A percentile compares a stretch with the other conserved stretches of the same genome.
phyloP scores from a whole-genome alignment of 352 stramenopile species.

The Globisporangium radiosum region DNA sequence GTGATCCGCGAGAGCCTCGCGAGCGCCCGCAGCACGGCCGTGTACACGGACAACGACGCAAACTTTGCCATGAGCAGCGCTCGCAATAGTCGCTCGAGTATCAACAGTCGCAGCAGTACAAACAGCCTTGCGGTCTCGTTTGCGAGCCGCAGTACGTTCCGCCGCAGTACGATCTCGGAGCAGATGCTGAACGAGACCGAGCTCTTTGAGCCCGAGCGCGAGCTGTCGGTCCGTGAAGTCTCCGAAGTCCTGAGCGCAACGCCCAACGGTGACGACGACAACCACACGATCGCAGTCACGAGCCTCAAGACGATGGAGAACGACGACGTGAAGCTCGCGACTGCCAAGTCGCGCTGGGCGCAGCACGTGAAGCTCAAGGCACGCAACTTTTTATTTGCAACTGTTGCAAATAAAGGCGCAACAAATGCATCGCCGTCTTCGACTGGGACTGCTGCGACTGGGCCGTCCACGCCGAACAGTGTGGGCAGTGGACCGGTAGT shows the following conservation, averaged over 20 bases:
- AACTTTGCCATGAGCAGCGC: slow-evolving; percentile 22
- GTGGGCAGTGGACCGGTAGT: neutral
- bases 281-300: slow-evolving; percentile 68
- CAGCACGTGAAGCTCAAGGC: slow-evolving; percentile 85
- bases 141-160: slow-evolving; percentile 73
- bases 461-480: neutral
- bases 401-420: slow-evolving; percentile 27
- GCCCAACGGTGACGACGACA: slow-evolving; percentile 49
- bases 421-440: neutral
- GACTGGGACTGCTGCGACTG: neutral
- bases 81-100: slow-evolving; percentile 1
- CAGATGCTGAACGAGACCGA: slow-evolving; percentile 82
- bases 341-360: slow-evolving; percentile 76
- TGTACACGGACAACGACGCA: slow-evolving; percentile 64
- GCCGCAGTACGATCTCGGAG: slow-evolving; percentile 75
- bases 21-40: slow-evolving; percentile 60
- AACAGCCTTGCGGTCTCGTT: slow-evolving; percentile 57
- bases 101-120: slow-evolving; percentile 13
- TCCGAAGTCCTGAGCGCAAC: slow-evolving; percentile 64
- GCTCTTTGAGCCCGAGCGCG: slow-evolving; percentile 74
- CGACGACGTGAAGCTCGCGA: slow-evolving; percentile 74
- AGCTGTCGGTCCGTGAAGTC: slow-evolving; percentile 67
- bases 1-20: slow-evolving; percentile 83
- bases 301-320: slow-evolving; percentile 81
- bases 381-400: slow-evolving; percentile 66